These are phyloP conservation scores for Paxillus ammoniavirescens DNA, from an alignment of 768 basidiomycete genomes.

Conservation along the genomic window DNA sequence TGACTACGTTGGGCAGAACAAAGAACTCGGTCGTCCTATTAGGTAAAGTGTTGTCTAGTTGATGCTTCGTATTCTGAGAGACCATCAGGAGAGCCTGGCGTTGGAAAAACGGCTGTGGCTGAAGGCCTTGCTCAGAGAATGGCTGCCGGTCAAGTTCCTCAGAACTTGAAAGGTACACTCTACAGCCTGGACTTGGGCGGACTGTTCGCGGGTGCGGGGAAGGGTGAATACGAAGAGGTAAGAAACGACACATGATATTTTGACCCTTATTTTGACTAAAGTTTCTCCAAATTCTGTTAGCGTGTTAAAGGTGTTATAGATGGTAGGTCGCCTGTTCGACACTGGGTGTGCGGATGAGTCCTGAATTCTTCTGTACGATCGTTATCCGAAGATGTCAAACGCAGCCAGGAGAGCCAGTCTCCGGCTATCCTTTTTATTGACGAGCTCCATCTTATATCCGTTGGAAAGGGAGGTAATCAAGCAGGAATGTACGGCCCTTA, in stretches of 20 bases:
- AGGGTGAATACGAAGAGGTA: conserved; percentile 11
- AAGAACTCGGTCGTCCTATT: conserved; percentile 9
- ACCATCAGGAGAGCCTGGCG: conserved; percentile 7
- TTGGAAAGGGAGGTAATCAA: conserved; percentile 6
- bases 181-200: conserved; percentile 6
- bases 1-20: not conserved
- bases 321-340: not conserved
- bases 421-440: conserved; percentile 11
- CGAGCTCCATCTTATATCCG: conserved; percentile 8
- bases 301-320: conserved; percentile 9
- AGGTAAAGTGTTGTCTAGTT: not conserved
- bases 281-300: not conserved
- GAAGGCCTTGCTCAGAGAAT: conserved; percentile 8
- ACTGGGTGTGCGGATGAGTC: too few species aligned
- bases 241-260: not conserved
- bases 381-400: conserved; percentile 1
- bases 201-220: conserved; percentile 8
- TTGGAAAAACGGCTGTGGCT: conserved; percentile 7
- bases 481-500: conserved; percentile 2
- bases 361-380: too few species aligned
- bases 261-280: not conserved
- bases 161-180: conserved; percentile 4
- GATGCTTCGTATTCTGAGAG: not conserved
- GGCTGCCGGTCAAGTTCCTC: conserved; percentile 6
- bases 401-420: conserved; percentile 8